A percentile compares a stretch with the other conserved stretches of the same genome.
Conservation (phyloP, 352 stramenopile species). For the Phytophthora quininea region DNA sequence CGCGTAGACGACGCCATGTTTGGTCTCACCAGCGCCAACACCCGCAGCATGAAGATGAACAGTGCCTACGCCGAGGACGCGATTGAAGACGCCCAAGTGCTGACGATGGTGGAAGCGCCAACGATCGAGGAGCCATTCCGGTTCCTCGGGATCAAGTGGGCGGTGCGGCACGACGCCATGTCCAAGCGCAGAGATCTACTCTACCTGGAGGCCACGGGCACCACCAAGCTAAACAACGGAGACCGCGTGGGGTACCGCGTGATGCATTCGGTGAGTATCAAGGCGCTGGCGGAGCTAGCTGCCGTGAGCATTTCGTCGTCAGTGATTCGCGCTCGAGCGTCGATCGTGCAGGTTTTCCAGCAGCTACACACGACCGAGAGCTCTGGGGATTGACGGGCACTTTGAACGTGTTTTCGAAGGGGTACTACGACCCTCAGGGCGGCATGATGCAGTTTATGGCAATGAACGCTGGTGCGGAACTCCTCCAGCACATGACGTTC, state of each 20-base stretch:
- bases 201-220: slow-evolving; percentile 60
- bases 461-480: slow-evolving; percentile 43
- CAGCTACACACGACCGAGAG: slow-evolving; percentile 29
- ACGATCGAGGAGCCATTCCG: slow-evolving; percentile 51
- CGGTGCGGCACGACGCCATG: slow-evolving; percentile 40
- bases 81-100: slow-evolving; percentile 52
- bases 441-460: slow-evolving; percentile 58
- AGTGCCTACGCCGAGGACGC: slow-evolving; percentile 46
- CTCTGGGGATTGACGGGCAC: slow-evolving; percentile 23
- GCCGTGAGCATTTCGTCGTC: slow-evolving; percentile 32
- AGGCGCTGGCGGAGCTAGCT: slow-evolving; percentile 47
- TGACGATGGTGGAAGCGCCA: slow-evolving; percentile 43
- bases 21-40: slow-evolving; percentile 53
- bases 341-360: slow-evolving; percentile 57
- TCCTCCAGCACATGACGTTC: slow-evolving; percentile 46
- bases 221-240: slow-evolving; percentile 37
- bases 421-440: slow-evolving; percentile 62
- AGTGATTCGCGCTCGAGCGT: slow-evolving; percentile 51
- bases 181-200: slow-evolving; percentile 57
- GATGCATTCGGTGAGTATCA: slow-evolving; percentile 68
- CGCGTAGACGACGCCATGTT: slow-evolving; percentile 70
- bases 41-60: slow-evolving; percentile 66
- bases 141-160: slow-evolving; percentile 69
- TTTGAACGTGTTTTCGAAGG: slow-evolving; percentile 55
- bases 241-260: slow-evolving; percentile 63